A percentile compares a stretch with the other conserved stretches of the same genome.
phyloP scores from a whole-genome alignment of 768 basidiomycete species.

The Suillus subaureus region DNA sequence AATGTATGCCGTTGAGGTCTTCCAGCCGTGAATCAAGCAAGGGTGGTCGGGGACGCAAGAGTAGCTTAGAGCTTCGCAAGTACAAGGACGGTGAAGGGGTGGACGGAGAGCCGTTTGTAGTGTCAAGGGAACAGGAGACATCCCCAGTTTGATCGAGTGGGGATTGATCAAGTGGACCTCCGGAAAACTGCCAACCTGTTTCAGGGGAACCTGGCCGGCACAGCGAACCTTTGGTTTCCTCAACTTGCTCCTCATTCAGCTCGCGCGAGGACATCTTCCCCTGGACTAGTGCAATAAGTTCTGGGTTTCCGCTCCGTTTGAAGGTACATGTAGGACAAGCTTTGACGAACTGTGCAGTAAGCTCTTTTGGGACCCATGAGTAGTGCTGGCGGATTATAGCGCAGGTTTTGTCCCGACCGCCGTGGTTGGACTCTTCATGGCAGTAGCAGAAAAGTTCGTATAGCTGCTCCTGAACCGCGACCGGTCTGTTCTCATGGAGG shows the following conservation, averaged over 20 bases:
- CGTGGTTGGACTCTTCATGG: constrained; percentile 66
- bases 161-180: constrained; percentile 23
- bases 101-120: not conserved
- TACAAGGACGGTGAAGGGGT: not conserved
- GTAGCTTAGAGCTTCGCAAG: not conserved
- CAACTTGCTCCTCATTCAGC: constrained; percentile 1
- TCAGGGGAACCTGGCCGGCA: not conserved
- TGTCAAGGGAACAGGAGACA: not conserved
- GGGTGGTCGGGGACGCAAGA: not conserved
- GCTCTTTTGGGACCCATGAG: constrained; percentile 84
- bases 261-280: not conserved
- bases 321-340: constrained; percentile 74
- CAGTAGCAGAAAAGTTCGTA: constrained; percentile 78
- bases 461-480: constrained; percentile 77
- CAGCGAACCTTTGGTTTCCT: not conserved
- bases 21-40: not conserved
- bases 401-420: constrained; percentile 80
- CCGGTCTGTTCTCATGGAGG: constrained; percentile 70
- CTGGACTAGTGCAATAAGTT: constrained; percentile 17
- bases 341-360: constrained; percentile 77
- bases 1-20: not conserved
- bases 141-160: constrained; percentile 17
- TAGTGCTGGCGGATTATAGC: constrained; percentile 67
- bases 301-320: constrained; percentile 41
- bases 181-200: constrained; percentile 24